A percentile compares a stretch with the other conserved stretches of the same genome.
phyloP scores from a whole-genome alignment of 108 stramenopile species.

The Skeletonema costatum region DNA sequence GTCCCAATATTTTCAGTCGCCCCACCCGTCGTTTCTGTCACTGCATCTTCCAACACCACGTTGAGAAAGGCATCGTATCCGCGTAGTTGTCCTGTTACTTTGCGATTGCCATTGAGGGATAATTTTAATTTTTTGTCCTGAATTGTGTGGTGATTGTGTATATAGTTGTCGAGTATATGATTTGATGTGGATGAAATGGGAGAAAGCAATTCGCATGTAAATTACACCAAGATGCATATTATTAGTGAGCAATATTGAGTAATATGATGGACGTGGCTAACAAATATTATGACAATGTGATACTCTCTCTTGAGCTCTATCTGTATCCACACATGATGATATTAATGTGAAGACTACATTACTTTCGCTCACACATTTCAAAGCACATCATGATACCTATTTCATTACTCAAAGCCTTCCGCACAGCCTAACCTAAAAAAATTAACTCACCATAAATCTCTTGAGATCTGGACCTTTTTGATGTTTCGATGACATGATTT shows the following conservation, averaged over 20 bases:
- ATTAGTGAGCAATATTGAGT: too few species aligned
- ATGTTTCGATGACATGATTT: slow-evolving; percentile 51
- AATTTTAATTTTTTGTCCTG: slow-evolving; percentile 88
- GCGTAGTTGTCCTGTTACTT: slow-evolving; percentile 75
- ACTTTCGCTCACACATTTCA: too few species aligned
- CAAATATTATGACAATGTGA: too few species aligned
- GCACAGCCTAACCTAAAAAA: not conserved
- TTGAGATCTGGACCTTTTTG: slow-evolving; percentile 90
- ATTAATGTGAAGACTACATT: too few species aligned
- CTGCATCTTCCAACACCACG: slow-evolving; percentile 84
- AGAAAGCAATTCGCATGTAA: too few species aligned
- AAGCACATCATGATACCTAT: too few species aligned
- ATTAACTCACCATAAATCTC: slow-evolving; percentile 81
- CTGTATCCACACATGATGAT: too few species aligned
- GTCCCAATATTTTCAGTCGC: slow-evolving; percentile 64
- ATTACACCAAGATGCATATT: too few species aligned
- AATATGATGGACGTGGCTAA: too few species aligned
- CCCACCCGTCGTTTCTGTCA: slow-evolving; percentile 52
- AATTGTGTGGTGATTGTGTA: not conserved
- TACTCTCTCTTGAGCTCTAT: too few species aligned
- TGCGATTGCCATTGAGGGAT: slow-evolving; percentile 83
- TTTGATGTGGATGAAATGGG: too few species aligned
- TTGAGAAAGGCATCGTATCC: slow-evolving; percentile 92
- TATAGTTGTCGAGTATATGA: not conserved
- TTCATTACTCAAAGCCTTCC: too few species aligned